These are phyloP conservation scores for Aspergillus uvarum DNA, from an alignment of 2,329 filamentous ascomycete genomes.

Conservation along the genomic window DNA sequence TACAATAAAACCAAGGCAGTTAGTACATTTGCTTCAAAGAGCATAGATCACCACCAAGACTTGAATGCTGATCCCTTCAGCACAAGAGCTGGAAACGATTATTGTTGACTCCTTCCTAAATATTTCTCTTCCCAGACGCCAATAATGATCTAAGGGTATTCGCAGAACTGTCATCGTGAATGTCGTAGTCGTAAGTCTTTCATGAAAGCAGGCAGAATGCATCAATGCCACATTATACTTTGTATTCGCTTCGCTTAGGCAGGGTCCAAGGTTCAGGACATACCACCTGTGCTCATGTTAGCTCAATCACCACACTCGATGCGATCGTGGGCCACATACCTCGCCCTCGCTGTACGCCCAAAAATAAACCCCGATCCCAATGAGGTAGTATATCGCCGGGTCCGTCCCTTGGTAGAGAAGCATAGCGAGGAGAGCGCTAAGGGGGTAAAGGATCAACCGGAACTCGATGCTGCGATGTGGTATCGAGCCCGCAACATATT, in stretches of 20 bases:
- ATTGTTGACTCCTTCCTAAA: background rate
- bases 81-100: background rate
- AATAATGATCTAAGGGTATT: background rate
- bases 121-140: background rate
- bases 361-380: slow-evolving; percentile 85
- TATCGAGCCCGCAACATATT: slow-evolving; percentile 70
- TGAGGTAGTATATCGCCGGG: slow-evolving; percentile 83
- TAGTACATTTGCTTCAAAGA: background rate
- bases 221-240: slow-evolving; percentile 25
- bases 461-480: slow-evolving; percentile 87
- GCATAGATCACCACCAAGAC: background rate
- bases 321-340: slow-evolving; percentile 55
- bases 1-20: background rate
- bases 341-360: slow-evolving; percentile 98
- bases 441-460: slow-evolving; percentile 76
- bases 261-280: slow-evolving; percentile 70
- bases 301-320: background rate
- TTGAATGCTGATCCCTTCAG: background rate
- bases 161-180: background rate
- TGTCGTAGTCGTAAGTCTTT: background rate
- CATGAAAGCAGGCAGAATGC: background rate
- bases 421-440: slow-evolving; percentile 70
- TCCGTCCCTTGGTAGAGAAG: slow-evolving; percentile 93
- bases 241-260: slow-evolving; percentile 44
- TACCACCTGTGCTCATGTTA: slow-evolving; percentile 54